These are phyloP conservation scores for Veloporphyrellus conicus DNA, from an alignment of 1,284 basidiomycete genomes.

Conservation along the genomic window DNA sequence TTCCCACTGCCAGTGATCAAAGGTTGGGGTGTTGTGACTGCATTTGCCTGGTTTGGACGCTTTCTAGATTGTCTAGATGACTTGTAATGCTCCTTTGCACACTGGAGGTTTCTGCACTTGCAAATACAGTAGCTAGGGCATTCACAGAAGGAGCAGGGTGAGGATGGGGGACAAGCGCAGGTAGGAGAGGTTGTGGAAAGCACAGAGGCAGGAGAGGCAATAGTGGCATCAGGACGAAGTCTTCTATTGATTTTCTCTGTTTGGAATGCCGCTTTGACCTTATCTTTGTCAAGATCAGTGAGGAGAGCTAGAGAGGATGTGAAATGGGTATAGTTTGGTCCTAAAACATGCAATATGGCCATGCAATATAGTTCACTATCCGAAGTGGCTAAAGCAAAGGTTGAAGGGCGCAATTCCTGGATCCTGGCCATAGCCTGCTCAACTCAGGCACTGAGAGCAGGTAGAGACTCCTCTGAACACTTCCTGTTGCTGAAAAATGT, in stretches of 20 bases:
- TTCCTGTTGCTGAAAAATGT: too few species aligned
- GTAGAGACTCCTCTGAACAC: too few species aligned
- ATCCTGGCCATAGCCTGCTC: too few species aligned
- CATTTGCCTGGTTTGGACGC: too few species aligned
- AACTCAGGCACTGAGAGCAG: too few species aligned
- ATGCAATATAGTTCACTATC: neutral
- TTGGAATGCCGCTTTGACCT: neutral
- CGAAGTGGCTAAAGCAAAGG: neutral
- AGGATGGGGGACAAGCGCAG: neutral
- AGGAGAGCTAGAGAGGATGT: neutral
- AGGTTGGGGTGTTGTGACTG: neutral
- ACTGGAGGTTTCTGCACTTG: neutral
- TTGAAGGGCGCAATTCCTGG: slow-evolving; percentile 22
- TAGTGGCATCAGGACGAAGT: neutral
- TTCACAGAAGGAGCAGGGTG: neutral
- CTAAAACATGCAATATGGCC: neutral
- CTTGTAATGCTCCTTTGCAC: neutral
- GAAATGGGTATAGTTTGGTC: neutral
- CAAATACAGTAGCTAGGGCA: neutral
- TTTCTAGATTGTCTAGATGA: too few species aligned
- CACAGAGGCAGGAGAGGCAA: neutral
- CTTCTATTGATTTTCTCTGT: neutral
- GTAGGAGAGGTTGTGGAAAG: neutral
- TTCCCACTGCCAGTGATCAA: too few species aligned
- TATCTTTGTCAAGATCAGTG: neutral